Conservation (phyloP, 441 rosid species). For the Pelargonium hybrid region DNA sequence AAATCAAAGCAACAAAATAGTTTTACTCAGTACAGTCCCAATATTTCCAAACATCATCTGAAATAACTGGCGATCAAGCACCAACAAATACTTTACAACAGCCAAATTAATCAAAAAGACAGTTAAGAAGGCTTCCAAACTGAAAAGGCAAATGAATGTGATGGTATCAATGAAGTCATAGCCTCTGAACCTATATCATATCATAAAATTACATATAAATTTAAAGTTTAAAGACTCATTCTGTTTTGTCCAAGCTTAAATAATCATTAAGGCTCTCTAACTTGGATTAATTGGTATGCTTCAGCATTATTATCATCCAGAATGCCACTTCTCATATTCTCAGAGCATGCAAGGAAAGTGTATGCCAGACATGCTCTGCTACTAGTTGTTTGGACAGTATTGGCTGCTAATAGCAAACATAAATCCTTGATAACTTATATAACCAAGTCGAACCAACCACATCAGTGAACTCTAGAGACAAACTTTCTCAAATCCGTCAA, state of each 20-base stretch:
- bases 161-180: background rate
- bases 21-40: background rate
- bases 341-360: too few relatives aligned
- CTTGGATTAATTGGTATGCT: too few relatives aligned
- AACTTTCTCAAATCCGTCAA: too few relatives aligned
- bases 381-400: too few relatives aligned
- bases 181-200: background rate
- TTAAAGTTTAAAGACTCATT: background rate
- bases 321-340: too few relatives aligned
- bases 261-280: background rate
- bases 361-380: too few relatives aligned
- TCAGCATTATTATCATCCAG: too few relatives aligned
- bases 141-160: background rate
- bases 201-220: background rate
- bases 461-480: too few relatives aligned
- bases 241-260: background rate
- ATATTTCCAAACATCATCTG: background rate
- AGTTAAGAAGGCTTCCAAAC: background rate
- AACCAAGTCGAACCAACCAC: too few relatives aligned
- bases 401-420: too few relatives aligned
- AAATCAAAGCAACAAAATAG: background rate
- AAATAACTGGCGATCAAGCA: background rate
- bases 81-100: background rate
- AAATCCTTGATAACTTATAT: too few relatives aligned
- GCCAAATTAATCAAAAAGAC: background rate